Base-by-base conservation (phyloP, 202 grass and related monocot species). In the Cymbopogon flexuosus region DNA sequence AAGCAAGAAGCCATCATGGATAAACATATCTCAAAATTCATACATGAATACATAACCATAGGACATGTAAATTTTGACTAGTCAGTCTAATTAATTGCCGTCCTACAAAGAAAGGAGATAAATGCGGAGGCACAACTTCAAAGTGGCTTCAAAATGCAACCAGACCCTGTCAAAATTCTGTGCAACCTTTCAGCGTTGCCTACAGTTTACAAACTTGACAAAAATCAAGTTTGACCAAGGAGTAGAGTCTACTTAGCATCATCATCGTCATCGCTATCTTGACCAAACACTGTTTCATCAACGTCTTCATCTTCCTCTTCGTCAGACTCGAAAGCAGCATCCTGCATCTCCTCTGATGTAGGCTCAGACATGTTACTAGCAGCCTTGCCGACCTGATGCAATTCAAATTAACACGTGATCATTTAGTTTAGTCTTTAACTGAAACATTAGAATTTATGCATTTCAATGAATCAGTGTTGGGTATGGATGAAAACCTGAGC, bases 241-340 rank as follows among this genome's bases (percentile, higher is more conserved):
- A 14, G 2, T 37, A 10, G 1, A 8, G 4, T 49, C 75, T 83
- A 77, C 75, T 90, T 80, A 36, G 73, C 79, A 58, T 91, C 92
- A 15, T 78, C 84, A 2, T 13, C 4, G 5, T 29, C 10, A 1
- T 46, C 46, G 5, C 78, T 77, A 3, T 93, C 96, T 88, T 96
- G 80, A 18, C 92, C 90, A 66, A 93, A 98, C 34, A 95, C 79
- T 66, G 91, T 80, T 91, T 98, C 92, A 83, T 99, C 90, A 23
- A 99, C 80, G 21, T 94, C 89, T 66, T 86, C 76, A 16, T 90
- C 82, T 0, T 83, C 86, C 0, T 90, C 88, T 57, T 91, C 84
- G 7, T 90, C 85, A 1, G 84, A 86, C 30, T 76, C 46, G 21
- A 33, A 66, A 57, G 63, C 49, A 11, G 15, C 68, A 13, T 69